Evolutionary conservation across 2,329 filamentous ascomycete species (phyloP), one percentile per base, ranked within the genome.

Genomic region (Emmonsiellopsis sp.): DNA sequence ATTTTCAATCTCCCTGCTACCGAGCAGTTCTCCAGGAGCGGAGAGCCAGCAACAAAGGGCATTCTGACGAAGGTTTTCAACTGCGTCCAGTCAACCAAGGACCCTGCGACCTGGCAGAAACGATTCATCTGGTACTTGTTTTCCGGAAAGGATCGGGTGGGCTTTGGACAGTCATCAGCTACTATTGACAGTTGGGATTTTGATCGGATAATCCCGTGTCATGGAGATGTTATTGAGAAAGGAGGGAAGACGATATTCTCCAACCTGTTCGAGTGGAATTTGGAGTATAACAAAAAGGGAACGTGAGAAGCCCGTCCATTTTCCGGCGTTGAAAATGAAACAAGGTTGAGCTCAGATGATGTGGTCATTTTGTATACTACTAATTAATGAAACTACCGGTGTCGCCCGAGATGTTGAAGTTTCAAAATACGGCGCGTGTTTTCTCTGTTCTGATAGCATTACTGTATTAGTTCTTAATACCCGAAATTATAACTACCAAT

Each of bases 1-100:
- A 67, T 97, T 59, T 97, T 97, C 78, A 97, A 96, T 68, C 73
- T 95, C 36, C 93, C 93, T 0, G 82, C 89, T 0, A 82, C 74
- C 0, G 93, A 98, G 73, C 93, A 97, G 73, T 96, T 88, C 71
- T 80, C 71, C 1, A 79, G 74, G 60, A 72, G 81, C 0, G 77
- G 74, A 7, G 76, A 80, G 2, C 72, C 75, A 34, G 73, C 81
- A 3, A 76, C 68, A 0, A 71, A 76, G n/a, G 84, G 84, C 0
- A 63, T 83, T n/a, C 60, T 81, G 32, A 84, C 81, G 0, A 82
- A 76, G 61, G 55, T 87, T 2, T 76, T 84, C 49, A 68, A 63
- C 3, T 70, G 73, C 0, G 57, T 91, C 42, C 79, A 87, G 72
- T 74, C 70, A 31, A 78, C n/a, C 60, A 71, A 27, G 83, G 86